phyloP scores from a whole-genome alignment of 495 filamentous ascomycete genomes.

The Xylaria scruposa region DNA sequence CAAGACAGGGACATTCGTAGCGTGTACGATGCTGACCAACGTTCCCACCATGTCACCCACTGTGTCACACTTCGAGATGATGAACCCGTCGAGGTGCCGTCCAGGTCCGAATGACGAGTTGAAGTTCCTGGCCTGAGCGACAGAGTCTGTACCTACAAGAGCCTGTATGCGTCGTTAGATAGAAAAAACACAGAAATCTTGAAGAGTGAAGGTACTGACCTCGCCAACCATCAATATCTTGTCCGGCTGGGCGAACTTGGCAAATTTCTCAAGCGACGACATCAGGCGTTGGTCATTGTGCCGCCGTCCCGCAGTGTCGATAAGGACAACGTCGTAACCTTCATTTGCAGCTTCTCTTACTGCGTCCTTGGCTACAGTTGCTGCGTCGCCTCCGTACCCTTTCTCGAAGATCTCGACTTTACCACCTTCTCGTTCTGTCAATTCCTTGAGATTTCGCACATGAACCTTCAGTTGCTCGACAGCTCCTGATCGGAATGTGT shows the following conservation, averaged over 20 bases:
- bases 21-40: conserved; percentile 96
- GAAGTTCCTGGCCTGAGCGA: conserved; percentile 94
- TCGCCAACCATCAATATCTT: conserved; percentile 99
- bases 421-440: conserved; percentile 81
- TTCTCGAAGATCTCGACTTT: conserved; percentile 91
- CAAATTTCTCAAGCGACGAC: conserved; percentile 95
- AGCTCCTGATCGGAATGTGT: conserved; percentile 96
- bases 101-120: conserved; percentile 87
- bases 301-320: conserved; percentile 92
- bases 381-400: conserved; percentile 97
- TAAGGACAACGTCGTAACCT: conserved; percentile 90
- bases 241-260: conserved; percentile 91
- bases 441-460: conserved; percentile 85
- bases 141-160: conserved; percentile 90
- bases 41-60: conserved; percentile 99
- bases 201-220: conserved; percentile 43
- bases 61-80: conserved; percentile 98
- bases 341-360: conserved; percentile 77
- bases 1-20: conserved; percentile 91
- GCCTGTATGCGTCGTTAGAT: conserved; percentile 55
- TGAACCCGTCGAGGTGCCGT: conserved; percentile 87
- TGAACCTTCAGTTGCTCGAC: conserved; percentile 97
- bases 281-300: conserved; percentile 96
- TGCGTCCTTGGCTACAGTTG: conserved; percentile 92
- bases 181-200: conserved; percentile 11